Base-by-base conservation (phyloP, 768 basidiomycete genomes). In the Hydnum rufescens region DNA sequence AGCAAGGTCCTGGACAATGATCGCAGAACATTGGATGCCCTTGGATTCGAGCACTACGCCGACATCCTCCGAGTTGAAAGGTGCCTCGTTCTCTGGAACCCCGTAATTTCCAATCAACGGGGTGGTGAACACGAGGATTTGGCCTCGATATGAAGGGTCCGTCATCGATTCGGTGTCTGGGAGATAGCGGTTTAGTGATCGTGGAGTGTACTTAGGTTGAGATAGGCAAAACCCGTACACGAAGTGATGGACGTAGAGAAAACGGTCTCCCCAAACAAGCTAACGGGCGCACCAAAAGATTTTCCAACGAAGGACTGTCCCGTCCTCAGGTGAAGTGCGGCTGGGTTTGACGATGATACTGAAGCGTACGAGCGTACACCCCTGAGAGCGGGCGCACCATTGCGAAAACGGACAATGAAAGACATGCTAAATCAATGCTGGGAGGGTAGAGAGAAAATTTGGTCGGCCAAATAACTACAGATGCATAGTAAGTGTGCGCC, bases 111-210 rank as follows among this genome's bases (percentile, higher is more conserved):
- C 95, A 58, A 99, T 95, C 66, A 99, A 77, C 5, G 95, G 95
- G 0, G 92, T 83, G 42, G 95, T 99, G 70, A 99, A 99, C 53
- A 99, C 95, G 57, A 99, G 76, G 62, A 99, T 93, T 67, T 99
- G 95, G 49, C 88, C 83, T 31, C 88, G 84, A 67, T 99, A 97
- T 4, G 95, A 97, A 4, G 95, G 95, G 65, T 99, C 95, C 32
- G 95, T 99, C 95, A 99, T 96, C 4, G 89, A 95, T 68, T 99
- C 95, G 46, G 93, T 97, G 65, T 99, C 90, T 93, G 62, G n/a
- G 36, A 26, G 4, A 57, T 54, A 56, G 30, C 13, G 48, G 5
- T 18, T 53, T 51, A 42, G 0, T 18, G 0, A 32, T 36, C 23
- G 6, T 5, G 28, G 2, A 57, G 0, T 13, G n/a, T 3, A 23